Conservation (phyloP, 805 yeast genomes). For the Candida fluviatilis region DNA sequence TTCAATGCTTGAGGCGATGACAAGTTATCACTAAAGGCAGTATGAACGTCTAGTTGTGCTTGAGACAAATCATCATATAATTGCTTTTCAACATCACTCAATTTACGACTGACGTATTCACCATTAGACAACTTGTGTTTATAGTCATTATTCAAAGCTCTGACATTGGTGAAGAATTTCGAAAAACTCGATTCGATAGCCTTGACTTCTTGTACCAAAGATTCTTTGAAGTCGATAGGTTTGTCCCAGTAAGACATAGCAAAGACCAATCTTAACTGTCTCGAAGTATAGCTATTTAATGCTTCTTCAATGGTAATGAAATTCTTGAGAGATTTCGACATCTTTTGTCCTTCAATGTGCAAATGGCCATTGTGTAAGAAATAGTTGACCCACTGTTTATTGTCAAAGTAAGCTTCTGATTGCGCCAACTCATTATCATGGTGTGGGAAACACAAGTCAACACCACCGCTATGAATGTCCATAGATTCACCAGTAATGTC, state of each 20-base stretch:
- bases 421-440: constrained; percentile 99
- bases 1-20: constrained; percentile 74
- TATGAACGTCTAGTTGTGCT: constrained; percentile 60
- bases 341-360: constrained; percentile 97
- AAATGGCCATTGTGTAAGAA: constrained; percentile 96
- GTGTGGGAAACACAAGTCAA: constrained; percentile 97
- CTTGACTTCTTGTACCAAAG: constrained; percentile 70
- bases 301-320: constrained; percentile 95
- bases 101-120: constrained; percentile 61
- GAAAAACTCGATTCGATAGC: constrained; percentile 68
- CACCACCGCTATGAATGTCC: constrained; percentile 96
- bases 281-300: constrained; percentile 58
- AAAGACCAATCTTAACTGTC: constrained; percentile 89
- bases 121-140: constrained; percentile 41
- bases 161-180: constrained; percentile 82
- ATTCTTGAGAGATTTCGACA: constrained; percentile 93
- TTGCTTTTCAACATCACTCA: constrained; percentile 50
- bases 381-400: constrained; percentile 94
- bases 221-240: constrained; percentile 87
- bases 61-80: constrained; percentile 46
- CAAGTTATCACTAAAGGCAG: constrained; percentile 84
- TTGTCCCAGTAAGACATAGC: constrained; percentile 91
- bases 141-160: constrained; percentile 73
- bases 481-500: constrained; percentile 77
- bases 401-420: constrained; percentile 86